phyloP scores from a whole-genome alignment of 257 asterid genomes.

The Hygrophila difformis region DNA sequence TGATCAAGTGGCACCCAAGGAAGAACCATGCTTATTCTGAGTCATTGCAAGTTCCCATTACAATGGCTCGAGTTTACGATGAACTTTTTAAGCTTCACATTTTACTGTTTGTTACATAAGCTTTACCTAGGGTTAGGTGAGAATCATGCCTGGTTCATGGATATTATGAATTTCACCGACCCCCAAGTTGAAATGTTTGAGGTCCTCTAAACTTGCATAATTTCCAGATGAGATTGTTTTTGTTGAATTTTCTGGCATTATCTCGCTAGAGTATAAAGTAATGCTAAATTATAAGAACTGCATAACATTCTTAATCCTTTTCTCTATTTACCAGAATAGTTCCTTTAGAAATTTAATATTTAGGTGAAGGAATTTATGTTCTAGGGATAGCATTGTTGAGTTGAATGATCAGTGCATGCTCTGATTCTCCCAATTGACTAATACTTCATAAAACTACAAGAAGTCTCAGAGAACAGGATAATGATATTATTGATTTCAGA shows the following conservation, averaged over 20 bases:
- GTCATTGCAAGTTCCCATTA: not conserved
- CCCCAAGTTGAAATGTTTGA: not conserved
- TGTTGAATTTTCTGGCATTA: too few relatives aligned
- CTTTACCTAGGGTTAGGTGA: not conserved
- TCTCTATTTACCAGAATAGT: not conserved
- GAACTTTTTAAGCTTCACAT: constrained; percentile 12
- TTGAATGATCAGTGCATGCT: too few relatives aligned
- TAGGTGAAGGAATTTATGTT: too few relatives aligned
- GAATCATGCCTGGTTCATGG: constrained; percentile 5
- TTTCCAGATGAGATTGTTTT: too few relatives aligned
- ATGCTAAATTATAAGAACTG: too few relatives aligned
- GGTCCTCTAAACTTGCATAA: too few relatives aligned
- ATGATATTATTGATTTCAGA: not conserved
- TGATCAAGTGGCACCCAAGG: constrained; percentile 1
- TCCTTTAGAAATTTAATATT: not conserved
- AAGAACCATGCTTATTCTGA: not conserved
- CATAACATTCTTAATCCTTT: too few relatives aligned
- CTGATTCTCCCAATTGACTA: not conserved
- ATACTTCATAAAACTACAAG: too few relatives aligned
- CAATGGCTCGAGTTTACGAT: constrained; percentile 2
- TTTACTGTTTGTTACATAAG: constrained; percentile 11
- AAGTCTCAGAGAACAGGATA: not conserved
- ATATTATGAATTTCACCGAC: constrained; percentile 5
- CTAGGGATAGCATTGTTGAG: too few relatives aligned
- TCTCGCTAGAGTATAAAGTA: too few relatives aligned